phyloP scores from a whole-genome alignment of 2,329 filamentous ascomycete species.

The Cladophialophora immunda region DNA sequence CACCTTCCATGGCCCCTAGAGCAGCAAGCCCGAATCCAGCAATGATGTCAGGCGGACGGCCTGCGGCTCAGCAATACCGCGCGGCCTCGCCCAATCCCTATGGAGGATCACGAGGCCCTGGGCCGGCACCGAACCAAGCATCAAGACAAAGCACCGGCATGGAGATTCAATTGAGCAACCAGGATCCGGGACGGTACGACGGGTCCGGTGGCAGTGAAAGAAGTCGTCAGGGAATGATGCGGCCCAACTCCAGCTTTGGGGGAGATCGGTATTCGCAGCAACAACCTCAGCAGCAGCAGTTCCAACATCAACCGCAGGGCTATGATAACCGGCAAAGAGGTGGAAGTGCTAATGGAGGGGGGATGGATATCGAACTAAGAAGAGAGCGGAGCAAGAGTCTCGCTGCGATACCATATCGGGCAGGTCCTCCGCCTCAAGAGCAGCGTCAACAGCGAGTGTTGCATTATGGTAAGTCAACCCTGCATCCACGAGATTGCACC shows the following conservation, averaged over 20 bases:
- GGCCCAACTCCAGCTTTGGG: slow-evolving; percentile 60
- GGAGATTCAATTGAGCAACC: slow-evolving; percentile 72
- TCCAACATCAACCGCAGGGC: slow-evolving; percentile 32
- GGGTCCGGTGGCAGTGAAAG: slow-evolving; percentile 47
- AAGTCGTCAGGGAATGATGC: slow-evolving; percentile 66
- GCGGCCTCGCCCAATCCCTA: slow-evolving; percentile 49
- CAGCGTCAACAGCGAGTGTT: slow-evolving; percentile 60
- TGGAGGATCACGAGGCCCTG: slow-evolving; percentile 39
- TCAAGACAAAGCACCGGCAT: slow-evolving; percentile 57
- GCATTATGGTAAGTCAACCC: slow-evolving; percentile 91
- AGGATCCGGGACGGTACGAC: slow-evolving; percentile 64
- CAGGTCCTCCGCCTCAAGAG: slow-evolving; percentile 13
- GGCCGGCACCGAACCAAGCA: slow-evolving; percentile 44
- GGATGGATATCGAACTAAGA: slow-evolving; percentile 39
- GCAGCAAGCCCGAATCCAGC: slow-evolving; percentile 17
- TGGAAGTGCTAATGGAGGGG: slow-evolving; percentile 44
- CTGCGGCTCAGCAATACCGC: slow-evolving; percentile 26
- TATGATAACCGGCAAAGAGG: slow-evolving; percentile 47
- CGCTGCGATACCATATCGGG: slow-evolving; percentile 65
- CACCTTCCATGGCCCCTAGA: slow-evolving; percentile 25
- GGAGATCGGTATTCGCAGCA: slow-evolving; percentile 49
- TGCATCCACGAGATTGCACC: not conserved
- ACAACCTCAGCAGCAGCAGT: not conserved
- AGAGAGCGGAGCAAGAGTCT: slow-evolving; percentile 80
- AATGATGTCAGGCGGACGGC: slow-evolving; percentile 31